A percentile compares a stretch with the other conserved stretches of the same genome.
Evolutionary conservation across 1,139 yeast species (phyloP).

Genomic region (Yamadazyma blattariae): DNA sequence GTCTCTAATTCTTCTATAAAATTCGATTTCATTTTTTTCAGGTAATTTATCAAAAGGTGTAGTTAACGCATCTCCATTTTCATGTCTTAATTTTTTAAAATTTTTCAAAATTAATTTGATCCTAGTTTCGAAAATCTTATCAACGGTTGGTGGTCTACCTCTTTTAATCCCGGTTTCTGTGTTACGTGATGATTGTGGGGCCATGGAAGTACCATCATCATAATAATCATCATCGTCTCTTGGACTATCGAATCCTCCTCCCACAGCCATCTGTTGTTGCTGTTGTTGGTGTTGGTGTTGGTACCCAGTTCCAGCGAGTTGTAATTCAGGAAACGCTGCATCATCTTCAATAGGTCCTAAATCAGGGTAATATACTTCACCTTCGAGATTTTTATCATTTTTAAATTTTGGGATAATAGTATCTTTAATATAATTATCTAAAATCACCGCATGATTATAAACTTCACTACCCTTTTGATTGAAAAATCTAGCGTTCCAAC

Average conservation of each 20-base stretch:
- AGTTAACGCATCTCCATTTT: slow-evolving; percentile 49
- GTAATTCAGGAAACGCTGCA: slow-evolving; percentile 10
- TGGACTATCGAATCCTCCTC: slow-evolving; percentile 14
- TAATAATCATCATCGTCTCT: slow-evolving; percentile 37
- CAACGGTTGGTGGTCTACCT: slow-evolving; percentile 95
- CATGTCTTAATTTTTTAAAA: slow-evolving; percentile 68
- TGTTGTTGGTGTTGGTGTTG: no score
- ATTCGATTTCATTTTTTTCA: slow-evolving; percentile 66
- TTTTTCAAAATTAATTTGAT: slow-evolving; percentile 83
- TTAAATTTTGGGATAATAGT: slow-evolving; percentile 54
- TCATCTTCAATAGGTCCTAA: slow-evolving; percentile 69
- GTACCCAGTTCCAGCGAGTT: not conserved
- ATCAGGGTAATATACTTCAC: slow-evolving; percentile 57
- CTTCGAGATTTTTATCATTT: slow-evolving; percentile 37
- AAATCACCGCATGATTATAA: slow-evolving; percentile 66
- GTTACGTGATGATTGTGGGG: no score
- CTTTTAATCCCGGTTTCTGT: slow-evolving; percentile 67
- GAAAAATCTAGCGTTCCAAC: slow-evolving; percentile 87
- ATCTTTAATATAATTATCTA: slow-evolving; percentile 60
- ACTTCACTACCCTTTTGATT: slow-evolving; percentile 69
- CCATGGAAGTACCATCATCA: slow-evolving; percentile 20
- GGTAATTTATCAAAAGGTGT: slow-evolving; percentile 79
- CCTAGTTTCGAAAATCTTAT: slow-evolving; percentile 89
- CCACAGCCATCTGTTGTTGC: no score
- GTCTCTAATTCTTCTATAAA: slow-evolving; percentile 57